These are phyloP conservation scores for Stephanocyclus meneghinianus DNA, from an alignment of 352 stramenopile species.

Conservation along the genomic window DNA sequence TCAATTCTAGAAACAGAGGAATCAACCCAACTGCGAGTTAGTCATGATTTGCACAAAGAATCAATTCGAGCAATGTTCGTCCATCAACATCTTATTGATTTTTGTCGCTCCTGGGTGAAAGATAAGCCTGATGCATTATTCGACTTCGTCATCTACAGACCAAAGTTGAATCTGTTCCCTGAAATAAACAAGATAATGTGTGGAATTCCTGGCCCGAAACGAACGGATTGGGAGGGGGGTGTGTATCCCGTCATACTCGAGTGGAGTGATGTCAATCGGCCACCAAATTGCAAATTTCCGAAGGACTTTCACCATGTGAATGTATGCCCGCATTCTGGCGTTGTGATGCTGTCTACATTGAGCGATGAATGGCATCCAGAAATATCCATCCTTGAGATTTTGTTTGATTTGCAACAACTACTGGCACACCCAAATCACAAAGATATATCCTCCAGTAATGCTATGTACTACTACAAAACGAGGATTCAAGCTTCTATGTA, in stretches of 20 bases:
- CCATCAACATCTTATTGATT: conserved; percentile 4
- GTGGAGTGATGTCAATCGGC: conserved; percentile 8
- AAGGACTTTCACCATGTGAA: conserved; percentile 27
- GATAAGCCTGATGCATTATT: conserved; percentile 17
- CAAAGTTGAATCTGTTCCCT: not conserved
- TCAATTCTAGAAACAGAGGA: conserved; percentile 7
- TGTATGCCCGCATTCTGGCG: conserved; percentile 3
- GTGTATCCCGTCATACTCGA: conserved; percentile 16
- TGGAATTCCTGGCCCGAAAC: conserved; percentile 20
- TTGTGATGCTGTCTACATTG: conserved; percentile 6
- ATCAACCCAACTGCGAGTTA: not conserved
- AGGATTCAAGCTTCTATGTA: conserved; percentile 20
- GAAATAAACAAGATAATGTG: conserved; percentile 10
- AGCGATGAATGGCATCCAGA: conserved; percentile 21
- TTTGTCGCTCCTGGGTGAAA: conserved; percentile 21
- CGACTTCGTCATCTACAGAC: conserved; percentile 26
- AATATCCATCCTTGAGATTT: conserved; percentile 16
- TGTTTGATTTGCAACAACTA: conserved; percentile 21
- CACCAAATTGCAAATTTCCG: conserved; percentile 21
- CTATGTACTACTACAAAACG: conserved; percentile 10
- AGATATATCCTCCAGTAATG: conserved; percentile 3
- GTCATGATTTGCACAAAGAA: not conserved
- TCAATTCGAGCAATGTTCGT: conserved; percentile 9
- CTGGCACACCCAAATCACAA: conserved; percentile 33
- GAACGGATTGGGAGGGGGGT: conserved; percentile 23